These are phyloP conservation scores for Sclerotinia sclerotiorum DNA, from an alignment of 2,329 filamentous ascomycete species.

Conservation along the genomic window DNA sequence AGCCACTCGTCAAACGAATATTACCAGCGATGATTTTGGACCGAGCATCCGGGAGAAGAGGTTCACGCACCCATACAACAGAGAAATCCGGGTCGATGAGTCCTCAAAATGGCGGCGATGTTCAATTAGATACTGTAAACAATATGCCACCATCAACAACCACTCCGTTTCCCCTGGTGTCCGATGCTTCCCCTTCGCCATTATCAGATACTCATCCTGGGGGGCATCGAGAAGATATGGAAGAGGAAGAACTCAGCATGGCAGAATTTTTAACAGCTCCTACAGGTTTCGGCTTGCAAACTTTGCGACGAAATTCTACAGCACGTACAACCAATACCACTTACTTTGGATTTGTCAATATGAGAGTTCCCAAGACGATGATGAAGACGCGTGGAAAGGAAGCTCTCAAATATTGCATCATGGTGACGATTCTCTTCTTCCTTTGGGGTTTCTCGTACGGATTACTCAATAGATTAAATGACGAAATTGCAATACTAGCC, in stretches of 20 bases:
- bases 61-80: background rate
- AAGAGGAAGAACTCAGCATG: conserved; percentile 32
- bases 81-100: conserved; percentile 29
- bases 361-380: conserved; percentile 68
- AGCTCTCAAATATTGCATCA: conserved; percentile 67
- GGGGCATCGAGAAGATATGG: conserved; percentile 25
- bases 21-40: conserved; percentile 37
- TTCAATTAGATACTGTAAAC: background rate
- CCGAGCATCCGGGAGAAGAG: conserved; percentile 20
- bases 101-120: conserved; percentile 26
- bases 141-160: background rate
- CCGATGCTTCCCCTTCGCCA: conserved; percentile 18
- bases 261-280: conserved; percentile 38
- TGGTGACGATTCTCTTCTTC: conserved; percentile 81
- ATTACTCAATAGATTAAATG: conserved; percentile 78
- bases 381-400: conserved; percentile 62
- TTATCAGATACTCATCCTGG: conserved; percentile 24
- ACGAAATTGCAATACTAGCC: conserved; percentile 60
- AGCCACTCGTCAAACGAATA: conserved; percentile 68
- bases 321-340: conserved; percentile 43
- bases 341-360: conserved; percentile 78
- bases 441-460: conserved; percentile 92
- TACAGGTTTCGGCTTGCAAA: background rate
- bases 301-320: conserved; percentile 22
- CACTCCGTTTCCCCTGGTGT: conserved; percentile 9